These are phyloP conservation scores for Cladosporium colombiae DNA, from an alignment of 2,329 filamentous ascomycete species.

Conservation along the genomic window DNA sequence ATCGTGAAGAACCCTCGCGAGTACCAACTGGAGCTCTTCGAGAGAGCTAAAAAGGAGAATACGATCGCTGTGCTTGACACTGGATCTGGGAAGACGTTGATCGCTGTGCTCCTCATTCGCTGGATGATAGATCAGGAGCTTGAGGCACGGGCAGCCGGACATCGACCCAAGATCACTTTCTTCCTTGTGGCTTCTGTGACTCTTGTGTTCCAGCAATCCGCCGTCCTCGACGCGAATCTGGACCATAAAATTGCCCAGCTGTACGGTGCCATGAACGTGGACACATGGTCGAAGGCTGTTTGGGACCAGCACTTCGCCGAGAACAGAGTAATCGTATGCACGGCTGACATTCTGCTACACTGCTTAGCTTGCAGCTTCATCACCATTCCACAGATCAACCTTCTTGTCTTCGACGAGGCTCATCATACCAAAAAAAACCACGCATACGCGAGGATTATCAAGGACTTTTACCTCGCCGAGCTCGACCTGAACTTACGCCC, in stretches of 20 bases:
- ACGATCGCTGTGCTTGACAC: slow-evolving; percentile 92
- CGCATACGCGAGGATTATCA: slow-evolving; percentile 84
- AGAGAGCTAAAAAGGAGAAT: slow-evolving; percentile 80
- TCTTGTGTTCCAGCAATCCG: slow-evolving; percentile 84
- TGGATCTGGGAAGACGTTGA: slow-evolving; percentile 96
- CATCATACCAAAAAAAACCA: slow-evolving; percentile 96
- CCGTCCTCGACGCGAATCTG: slow-evolving; percentile 78
- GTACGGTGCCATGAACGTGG: slow-evolving; percentile 67
- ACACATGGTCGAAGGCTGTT: slow-evolving; percentile 61
- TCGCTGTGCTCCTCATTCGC: slow-evolving; percentile 80
- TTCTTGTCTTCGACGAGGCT: slow-evolving; percentile 93
- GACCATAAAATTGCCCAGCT: slow-evolving; percentile 73
- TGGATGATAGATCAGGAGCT: slow-evolving; percentile 77
- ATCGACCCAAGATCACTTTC: slow-evolving; percentile 69
- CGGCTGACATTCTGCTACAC: slow-evolving; percentile 79
- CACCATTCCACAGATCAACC: slow-evolving; percentile 77
- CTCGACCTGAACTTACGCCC: slow-evolving; percentile 56
- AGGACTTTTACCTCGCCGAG: slow-evolving; percentile 71
- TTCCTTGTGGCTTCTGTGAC: slow-evolving; percentile 88
- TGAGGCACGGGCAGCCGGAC: slow-evolving; percentile 63
- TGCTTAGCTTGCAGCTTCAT: slow-evolving; percentile 79
- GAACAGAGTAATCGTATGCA: slow-evolving; percentile 88
- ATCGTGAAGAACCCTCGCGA: slow-evolving; percentile 80
- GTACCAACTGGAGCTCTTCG: slow-evolving; percentile 90
- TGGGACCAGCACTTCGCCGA: slow-evolving; percentile 61